Conservation (phyloP, 192 early-diverging fungal species). For the Gaertneriomyces sp. region DNA sequence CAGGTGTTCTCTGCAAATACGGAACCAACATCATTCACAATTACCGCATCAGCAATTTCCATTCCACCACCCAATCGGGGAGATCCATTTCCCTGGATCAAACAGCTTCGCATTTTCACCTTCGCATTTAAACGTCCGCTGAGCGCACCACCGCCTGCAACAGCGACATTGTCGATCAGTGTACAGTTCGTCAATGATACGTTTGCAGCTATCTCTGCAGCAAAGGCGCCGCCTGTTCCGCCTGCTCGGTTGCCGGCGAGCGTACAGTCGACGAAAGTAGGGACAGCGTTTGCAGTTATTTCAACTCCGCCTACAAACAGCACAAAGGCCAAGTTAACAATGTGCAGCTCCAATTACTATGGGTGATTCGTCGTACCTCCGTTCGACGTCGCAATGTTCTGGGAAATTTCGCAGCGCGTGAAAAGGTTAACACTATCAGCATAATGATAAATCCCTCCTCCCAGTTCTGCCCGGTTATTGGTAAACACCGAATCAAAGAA, state of each 20-base stretch:
- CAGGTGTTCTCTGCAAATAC: slow-evolving; percentile 9
- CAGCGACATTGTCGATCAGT: background rate
- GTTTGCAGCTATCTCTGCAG: slow-evolving; percentile 8
- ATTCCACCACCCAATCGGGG: background rate
- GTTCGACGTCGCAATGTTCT: slow-evolving; percentile 9
- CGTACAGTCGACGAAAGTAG: background rate
- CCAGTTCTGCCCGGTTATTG: slow-evolving; percentile 7
- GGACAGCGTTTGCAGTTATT: slow-evolving; percentile 1
- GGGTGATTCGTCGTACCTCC: background rate
- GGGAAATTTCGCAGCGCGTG: slow-evolving; percentile 3
- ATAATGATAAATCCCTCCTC: slow-evolving; percentile 14
- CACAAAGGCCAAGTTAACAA: background rate
- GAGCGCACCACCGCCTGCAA: slow-evolving; percentile 15
- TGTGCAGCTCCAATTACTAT: background rate
- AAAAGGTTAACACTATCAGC: background rate
- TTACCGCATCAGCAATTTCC: slow-evolving; percentile 16
- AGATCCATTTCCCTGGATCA: slow-evolving; percentile 1
- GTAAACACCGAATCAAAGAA: slow-evolving; percentile 1
- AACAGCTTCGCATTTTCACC: background rate
- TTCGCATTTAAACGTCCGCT: slow-evolving; percentile 5
- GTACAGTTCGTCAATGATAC: background rate
- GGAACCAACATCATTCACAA: background rate
- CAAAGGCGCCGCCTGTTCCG: slow-evolving; percentile 15
- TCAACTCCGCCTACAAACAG: background rate
- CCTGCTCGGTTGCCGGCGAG: slow-evolving; percentile 9